phyloP scores from a whole-genome alignment of 805 yeast species.

The Ogataea populi-albae region DNA sequence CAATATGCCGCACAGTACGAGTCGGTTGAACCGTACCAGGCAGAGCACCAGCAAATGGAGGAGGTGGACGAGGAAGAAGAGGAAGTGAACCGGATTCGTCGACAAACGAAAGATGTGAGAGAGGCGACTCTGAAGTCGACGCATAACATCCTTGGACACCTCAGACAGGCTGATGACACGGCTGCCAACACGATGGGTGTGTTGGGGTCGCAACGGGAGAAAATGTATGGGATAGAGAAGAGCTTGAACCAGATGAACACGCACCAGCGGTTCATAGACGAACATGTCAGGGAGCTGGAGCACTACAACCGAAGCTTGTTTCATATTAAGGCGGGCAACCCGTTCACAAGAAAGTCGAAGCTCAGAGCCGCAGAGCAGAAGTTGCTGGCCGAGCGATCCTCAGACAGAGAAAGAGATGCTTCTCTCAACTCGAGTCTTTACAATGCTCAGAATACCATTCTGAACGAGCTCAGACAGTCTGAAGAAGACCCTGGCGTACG shows the following conservation, averaged over 20 bases:
- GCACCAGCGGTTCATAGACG: conserved; percentile 79
- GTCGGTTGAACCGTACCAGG: background rate
- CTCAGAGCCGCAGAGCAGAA: conserved; percentile 70
- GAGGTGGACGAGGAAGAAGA: conserved; percentile 88
- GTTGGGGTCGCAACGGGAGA: conserved; percentile 91
- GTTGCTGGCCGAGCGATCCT: conserved; percentile 48
- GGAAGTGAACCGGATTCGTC: conserved; percentile 75
- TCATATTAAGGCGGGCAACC: conserved; percentile 78
- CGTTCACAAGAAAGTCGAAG: conserved; percentile 80
- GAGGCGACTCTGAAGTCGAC: conserved; percentile 85
- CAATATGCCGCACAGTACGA: conserved; percentile 23
- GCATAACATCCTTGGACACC: conserved; percentile 72
- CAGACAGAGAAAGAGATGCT: conserved; percentile 31
- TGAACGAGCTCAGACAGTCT: conserved; percentile 48
- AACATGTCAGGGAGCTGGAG: conserved; percentile 74
- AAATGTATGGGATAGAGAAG: conserved; percentile 75
- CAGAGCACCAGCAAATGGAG: conserved; percentile 26
- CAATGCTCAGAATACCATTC: conserved; percentile 26
- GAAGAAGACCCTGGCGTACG: conserved; percentile 13
- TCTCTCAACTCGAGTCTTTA: conserved; percentile 25
- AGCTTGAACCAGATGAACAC: conserved; percentile 74
- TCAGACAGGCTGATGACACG: conserved; percentile 67
- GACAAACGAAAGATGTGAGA: conserved; percentile 60
- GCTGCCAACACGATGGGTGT: conserved; percentile 85
- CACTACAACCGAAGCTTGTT: conserved; percentile 78